These are phyloP conservation scores for Fusarium avenaceum DNA, from an alignment of 2,329 filamentous ascomycete genomes.

Conservation along the genomic window DNA sequence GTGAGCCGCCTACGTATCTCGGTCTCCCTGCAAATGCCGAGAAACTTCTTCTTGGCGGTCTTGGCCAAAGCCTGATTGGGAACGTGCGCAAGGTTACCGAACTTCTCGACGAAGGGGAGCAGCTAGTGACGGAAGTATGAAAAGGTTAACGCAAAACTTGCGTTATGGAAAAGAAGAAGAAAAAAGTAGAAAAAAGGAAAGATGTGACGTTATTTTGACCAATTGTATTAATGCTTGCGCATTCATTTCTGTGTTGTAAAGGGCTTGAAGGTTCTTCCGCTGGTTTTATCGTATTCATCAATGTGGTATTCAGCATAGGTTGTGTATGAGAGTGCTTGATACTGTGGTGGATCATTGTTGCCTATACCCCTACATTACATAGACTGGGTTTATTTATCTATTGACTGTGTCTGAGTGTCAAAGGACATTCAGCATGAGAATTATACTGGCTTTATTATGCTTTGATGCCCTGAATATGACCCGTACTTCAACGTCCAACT, in stretches of 20 bases:
- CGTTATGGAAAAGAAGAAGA: not conserved
- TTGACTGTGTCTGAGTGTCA: slow-evolving; percentile 6
- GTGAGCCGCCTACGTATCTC: slow-evolving; percentile 95
- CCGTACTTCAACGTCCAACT: not conserved
- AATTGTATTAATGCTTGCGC: not conserved
- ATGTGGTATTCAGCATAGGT: slow-evolving; percentile 32
- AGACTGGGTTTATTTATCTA: slow-evolving; percentile 21
- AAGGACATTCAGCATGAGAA: not conserved
- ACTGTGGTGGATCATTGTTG: slow-evolving; percentile 25
- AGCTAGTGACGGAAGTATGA: slow-evolving; percentile 78
- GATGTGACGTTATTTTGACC: not conserved
- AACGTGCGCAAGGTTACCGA: slow-evolving; percentile 89
- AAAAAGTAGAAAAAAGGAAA: not conserved
- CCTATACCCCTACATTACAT: slow-evolving; percentile 44
- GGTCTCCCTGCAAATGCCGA: slow-evolving; percentile 96
- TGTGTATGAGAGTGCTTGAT: slow-evolving; percentile 10
- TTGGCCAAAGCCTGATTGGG: slow-evolving; percentile 85
- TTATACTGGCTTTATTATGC: slow-evolving; percentile 1
- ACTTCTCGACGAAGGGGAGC: slow-evolving; percentile 93
- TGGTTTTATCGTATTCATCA: slow-evolving; percentile 25
- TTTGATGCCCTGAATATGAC: too few species aligned
- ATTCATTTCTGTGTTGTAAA: slow-evolving; percentile 18
- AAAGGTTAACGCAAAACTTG: not conserved
- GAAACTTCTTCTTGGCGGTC: slow-evolving; percentile 90
- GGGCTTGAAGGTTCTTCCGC: not conserved